Conservation (phyloP, 257 asterid species). For the Fraxinus americana region DNA sequence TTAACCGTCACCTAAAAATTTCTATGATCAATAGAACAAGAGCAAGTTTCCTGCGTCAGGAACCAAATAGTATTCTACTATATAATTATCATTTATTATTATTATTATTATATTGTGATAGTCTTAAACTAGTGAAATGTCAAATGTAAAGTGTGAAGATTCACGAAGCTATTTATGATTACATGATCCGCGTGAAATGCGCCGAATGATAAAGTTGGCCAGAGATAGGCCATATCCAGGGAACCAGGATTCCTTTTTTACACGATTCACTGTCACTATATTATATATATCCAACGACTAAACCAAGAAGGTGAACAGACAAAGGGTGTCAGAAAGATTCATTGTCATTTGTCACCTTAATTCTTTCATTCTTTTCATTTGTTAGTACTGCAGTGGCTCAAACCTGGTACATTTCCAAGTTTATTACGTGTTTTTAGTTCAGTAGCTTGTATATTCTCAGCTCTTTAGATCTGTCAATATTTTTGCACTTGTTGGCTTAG, state of each 20-base stretch:
- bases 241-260: neutral
- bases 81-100: too few relatives aligned
- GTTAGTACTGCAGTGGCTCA: neutral
- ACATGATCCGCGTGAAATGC: conserved; percentile 25
- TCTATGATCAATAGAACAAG: neutral
- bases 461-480: neutral
- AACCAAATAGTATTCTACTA: too few relatives aligned
- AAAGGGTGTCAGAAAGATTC: neutral
- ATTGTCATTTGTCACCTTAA: neutral
- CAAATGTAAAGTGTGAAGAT: neutral
- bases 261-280: neutral
- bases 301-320: neutral
- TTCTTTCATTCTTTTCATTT: neutral
- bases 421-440: neutral
- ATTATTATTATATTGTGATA: too few relatives aligned
- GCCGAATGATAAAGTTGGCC: conserved; percentile 23
- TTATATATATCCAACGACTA: neutral
- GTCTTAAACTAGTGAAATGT: neutral
- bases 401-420: neutral
- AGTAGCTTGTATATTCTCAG: neutral
- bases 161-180: conserved; percentile 2
- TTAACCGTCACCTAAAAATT: neutral
- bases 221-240: conserved; percentile 10
- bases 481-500: neutral
- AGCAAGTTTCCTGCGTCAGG: neutral